phyloP scores from a whole-genome alignment of 1,284 basidiomycete genomes.

The Microbotryum saponariae region DNA sequence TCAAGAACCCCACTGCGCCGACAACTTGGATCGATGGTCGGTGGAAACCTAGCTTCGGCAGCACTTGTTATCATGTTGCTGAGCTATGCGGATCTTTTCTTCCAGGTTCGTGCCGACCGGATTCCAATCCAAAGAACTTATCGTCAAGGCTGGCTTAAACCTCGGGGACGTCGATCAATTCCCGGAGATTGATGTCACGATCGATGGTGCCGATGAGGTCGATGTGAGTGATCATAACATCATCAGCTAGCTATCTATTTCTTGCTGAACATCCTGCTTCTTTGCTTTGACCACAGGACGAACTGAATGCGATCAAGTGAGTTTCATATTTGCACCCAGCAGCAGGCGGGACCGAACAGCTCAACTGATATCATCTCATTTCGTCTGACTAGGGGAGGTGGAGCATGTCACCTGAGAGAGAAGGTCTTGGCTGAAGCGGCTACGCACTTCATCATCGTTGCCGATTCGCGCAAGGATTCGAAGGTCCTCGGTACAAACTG shows the following conservation, averaged over 20 bases:
- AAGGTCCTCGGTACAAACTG: conserved; percentile 74
- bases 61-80: neutral
- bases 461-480: conserved; percentile 87
- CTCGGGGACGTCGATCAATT: conserved; percentile 84
- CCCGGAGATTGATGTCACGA: conserved; percentile 82
- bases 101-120: conserved; percentile 82
- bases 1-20: conserved; percentile 58
- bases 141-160: conserved; percentile 67
- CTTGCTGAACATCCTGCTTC: neutral
- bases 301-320: conserved; percentile 83
- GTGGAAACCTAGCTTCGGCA: neutral
- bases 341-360: neutral
- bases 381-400: conserved; percentile 56
- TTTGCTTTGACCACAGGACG: conserved; percentile 34
- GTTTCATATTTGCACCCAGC: neutral
- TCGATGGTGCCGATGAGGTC: conserved; percentile 92
- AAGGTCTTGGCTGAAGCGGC: conserved; percentile 93
- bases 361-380: too few species aligned
- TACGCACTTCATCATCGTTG: conserved; percentile 86
- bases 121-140: conserved; percentile 93
- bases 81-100: neutral
- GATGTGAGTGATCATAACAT: conserved; percentile 45
- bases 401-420: conserved; percentile 87
- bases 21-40: conserved; percentile 54
- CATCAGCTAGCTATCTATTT: neutral